phyloP scores from a whole-genome alignment of 2,329 filamentous ascomycete genomes.

The Ustilaginoidea virens region DNA sequence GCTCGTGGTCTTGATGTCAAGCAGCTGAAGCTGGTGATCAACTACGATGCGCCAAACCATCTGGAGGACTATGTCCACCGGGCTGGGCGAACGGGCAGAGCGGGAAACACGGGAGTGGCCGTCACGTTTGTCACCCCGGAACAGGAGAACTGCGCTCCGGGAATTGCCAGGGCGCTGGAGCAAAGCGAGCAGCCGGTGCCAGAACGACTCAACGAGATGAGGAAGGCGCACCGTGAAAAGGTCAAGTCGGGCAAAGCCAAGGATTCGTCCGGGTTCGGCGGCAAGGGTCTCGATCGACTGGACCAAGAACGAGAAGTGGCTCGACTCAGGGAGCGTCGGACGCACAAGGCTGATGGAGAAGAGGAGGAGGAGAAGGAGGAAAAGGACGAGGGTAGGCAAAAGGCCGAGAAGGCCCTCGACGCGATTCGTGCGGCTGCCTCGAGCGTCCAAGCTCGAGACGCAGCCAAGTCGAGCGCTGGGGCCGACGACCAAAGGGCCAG shows the following conservation, averaged over 20 bases:
- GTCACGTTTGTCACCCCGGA: conserved; percentile 88
- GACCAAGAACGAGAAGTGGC: conserved; percentile 84
- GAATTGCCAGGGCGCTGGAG: conserved; percentile 81
- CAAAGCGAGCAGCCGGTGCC: conserved; percentile 80
- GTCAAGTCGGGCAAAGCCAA: conserved; percentile 88
- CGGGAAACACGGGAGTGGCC: conserved; percentile 85
- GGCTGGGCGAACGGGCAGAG: conserved; percentile 82
- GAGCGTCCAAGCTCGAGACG: conserved; percentile 36
- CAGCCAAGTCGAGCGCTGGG: conserved; percentile 22
- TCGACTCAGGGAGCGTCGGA: conserved; percentile 71
- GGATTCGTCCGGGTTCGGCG: conserved; percentile 79
- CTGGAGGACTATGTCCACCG: conserved; percentile 94
- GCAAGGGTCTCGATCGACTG: conserved; percentile 81
- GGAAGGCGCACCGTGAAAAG: conserved; percentile 68
- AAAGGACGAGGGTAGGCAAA: conserved; percentile 56
- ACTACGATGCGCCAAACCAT: conserved; percentile 88
- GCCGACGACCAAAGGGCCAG: conserved; percentile 17
- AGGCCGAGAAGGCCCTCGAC: conserved; percentile 52
- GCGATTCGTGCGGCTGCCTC: conserved; percentile 49
- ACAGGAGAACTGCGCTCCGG: conserved; percentile 78
- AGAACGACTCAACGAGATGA: conserved; percentile 48
- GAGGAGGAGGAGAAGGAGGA: conserved; percentile 75
- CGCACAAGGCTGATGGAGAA: conserved; percentile 75
- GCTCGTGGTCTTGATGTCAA: conserved; percentile 93
- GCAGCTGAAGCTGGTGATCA: conserved; percentile 88